Base-by-base conservation (phyloP, 2,329 filamentous ascomycete genomes). In the Tricladium varicosporioides region DNA sequence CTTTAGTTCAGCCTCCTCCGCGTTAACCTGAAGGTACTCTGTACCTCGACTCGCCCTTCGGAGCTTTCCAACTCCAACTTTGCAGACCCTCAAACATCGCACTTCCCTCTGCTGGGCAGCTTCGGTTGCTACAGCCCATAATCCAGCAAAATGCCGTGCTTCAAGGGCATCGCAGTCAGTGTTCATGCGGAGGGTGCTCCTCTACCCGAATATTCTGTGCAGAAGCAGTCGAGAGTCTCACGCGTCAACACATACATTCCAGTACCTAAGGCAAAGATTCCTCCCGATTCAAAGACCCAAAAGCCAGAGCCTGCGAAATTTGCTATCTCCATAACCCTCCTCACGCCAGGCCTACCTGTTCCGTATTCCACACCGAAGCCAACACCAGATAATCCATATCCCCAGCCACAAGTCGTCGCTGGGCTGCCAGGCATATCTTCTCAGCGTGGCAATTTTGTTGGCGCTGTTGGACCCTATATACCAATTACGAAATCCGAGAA, bases 91-190 rank as follows among this genome's bases (percentile, higher is more conserved):
- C 57, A 18, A 60, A 49, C 31, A 51, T 51, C 50, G 27, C 47
- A 48, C 42, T 48, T 46, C 33, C 52, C 40, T 13, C 42, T 45
- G 53, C 60, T 64, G 49, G 55, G 62, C 65, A 60, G 62, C 61
- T 64, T 60, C 57, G 57, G 55, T 64, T 65, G 65, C 63, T 49
- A 47, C 58, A 56, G 56, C 54, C 53, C 49, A 51, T 51, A 27
- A 43, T 58, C 51, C 58, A 55, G 49, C 46, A 61, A 55, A 63
- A 89, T 89, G 94, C 94, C 94, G 79, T 97, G 92, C 85, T 99
- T 97, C 80, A 96, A 97, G 80, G 94, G 94, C 76, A 92, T 99
- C 77, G 93, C 94, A 69, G 93, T 97, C 73, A 96, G 91, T 82
- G 95, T 97, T 74, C 94, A 99, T 78, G 83, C 85, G 57, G 86